Conservation (phyloP, 1,139 yeast species). For the Kluyveromyces marxianus region DNA sequence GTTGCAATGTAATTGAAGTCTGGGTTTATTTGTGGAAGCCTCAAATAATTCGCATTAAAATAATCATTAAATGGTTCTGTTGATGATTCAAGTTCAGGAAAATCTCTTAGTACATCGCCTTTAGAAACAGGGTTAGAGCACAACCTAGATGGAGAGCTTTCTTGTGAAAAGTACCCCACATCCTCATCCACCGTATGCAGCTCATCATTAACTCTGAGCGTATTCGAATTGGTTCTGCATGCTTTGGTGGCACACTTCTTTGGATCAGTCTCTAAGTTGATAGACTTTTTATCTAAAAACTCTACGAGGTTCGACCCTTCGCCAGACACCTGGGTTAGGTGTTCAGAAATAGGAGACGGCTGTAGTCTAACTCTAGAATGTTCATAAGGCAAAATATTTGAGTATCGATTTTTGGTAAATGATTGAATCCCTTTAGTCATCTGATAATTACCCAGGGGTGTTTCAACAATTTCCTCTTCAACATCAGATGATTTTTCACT, state of each 20-base stretch:
- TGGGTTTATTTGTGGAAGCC: slow-evolving; percentile 32
- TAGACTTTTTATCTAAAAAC: not conserved
- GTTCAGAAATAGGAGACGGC: slow-evolving; percentile 28
- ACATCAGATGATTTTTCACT: slow-evolving; percentile 1
- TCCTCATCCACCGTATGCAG: not conserved
- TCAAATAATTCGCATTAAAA: slow-evolving; percentile 56
- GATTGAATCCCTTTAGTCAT: slow-evolving; percentile 62
- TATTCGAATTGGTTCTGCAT: not conserved
- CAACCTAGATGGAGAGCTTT: slow-evolving; percentile 4
- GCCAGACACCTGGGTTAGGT: not conserved
- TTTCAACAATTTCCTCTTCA: slow-evolving; percentile 17
- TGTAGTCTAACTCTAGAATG: slow-evolving; percentile 62
- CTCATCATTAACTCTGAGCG: not conserved
- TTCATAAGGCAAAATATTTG: slow-evolving; percentile 76
- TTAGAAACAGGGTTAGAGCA: not conserved
- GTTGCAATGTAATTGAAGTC: slow-evolving; percentile 61
- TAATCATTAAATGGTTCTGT: slow-evolving; percentile 36
- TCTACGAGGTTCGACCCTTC: not conserved
- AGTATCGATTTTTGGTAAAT: slow-evolving; percentile 69
- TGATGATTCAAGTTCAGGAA: not conserved
- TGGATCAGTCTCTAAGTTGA: not conserved
- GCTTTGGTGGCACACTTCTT: not conserved
- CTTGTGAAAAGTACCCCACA: slow-evolving; percentile 1
- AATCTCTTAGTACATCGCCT: not conserved
- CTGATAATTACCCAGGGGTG: slow-evolving; percentile 36